A percentile compares a stretch with the other conserved stretches of the same genome.
phyloP scores from a whole-genome alignment of 768 basidiomycete species.

The Boletus insuetus region DNA sequence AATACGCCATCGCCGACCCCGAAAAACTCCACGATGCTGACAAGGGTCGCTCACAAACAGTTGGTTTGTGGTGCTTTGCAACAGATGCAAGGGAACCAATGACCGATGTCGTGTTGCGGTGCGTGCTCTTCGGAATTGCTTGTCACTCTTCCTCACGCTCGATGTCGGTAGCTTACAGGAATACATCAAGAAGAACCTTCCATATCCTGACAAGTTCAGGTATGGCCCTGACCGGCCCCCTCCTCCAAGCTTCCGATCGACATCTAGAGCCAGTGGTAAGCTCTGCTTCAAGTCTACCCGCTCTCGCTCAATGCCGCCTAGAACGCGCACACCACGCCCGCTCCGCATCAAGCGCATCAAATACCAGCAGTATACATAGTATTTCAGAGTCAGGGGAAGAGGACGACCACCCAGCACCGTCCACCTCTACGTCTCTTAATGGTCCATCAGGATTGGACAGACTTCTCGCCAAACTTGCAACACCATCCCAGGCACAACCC shows the following conservation, averaged over 20 bases:
- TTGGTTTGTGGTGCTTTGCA: slow-evolving; percentile 76
- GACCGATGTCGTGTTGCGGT: slow-evolving; percentile 70
- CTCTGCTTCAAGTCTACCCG: background rate
- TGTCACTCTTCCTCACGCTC: background rate
- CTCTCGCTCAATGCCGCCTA: slow-evolving; percentile 11
- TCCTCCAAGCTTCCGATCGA: slow-evolving; percentile 47
- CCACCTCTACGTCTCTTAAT: slow-evolving; percentile 13
- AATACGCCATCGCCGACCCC: slow-evolving; percentile 43
- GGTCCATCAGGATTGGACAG: slow-evolving; percentile 41
- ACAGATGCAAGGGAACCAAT: slow-evolving; percentile 69
- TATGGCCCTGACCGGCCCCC: slow-evolving; percentile 68
- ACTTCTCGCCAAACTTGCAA: slow-evolving; percentile 41
- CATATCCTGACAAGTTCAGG: slow-evolving; percentile 70
- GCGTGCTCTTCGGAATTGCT: slow-evolving; percentile 15
- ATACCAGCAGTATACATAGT: slow-evolving; percentile 34
- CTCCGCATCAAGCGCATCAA: slow-evolving; percentile 33
- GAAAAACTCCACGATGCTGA: slow-evolving; percentile 44
- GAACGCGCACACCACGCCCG: slow-evolving; percentile 28
- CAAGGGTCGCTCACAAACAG: slow-evolving; percentile 56
- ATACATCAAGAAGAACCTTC: slow-evolving; percentile 60
- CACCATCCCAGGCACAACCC: slow-evolving; percentile 15
- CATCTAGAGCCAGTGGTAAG: slow-evolving; percentile 30
- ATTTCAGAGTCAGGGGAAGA: slow-evolving; percentile 34
- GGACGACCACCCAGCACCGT: slow-evolving; percentile 8
- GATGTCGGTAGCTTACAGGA: slow-evolving; percentile 49